Evolutionary conservation across 1,139 yeast species (phyloP), one percentile per base, ranked within the genome.

Genomic region (Protomyces pachydermus): DNA sequence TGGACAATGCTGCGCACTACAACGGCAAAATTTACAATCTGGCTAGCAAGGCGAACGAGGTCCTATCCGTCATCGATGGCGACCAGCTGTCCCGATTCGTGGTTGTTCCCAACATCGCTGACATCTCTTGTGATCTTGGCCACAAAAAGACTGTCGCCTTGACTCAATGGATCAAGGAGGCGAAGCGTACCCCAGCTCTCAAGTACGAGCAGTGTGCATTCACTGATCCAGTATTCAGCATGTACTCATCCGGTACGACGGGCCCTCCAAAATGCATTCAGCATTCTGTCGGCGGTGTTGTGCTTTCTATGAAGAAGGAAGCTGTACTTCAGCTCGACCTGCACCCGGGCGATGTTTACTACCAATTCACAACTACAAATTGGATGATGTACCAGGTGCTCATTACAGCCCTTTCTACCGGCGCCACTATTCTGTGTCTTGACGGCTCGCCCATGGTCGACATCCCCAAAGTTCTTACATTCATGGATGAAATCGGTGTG

Each of bases 161-260:
- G 35, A 32, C 37, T n/a, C n/a, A 35, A 18, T 38, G 52, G 23
- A 20, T 14, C 5, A 48, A 25, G 38, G 39, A 50, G 14, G 38
- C 23, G 8, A 50, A 20, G 18, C 46, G 61, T 18, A 57, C 46
- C 50, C 56, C 38, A 3, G 20, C 23, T 25, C 48, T 68, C 14
- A 46, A 25, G 20, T 69, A 69, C 56, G 70, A 67, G 54, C 69
- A 65, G 63, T 66, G 69, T 14, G 67, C 63, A 3, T 69, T 69
- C 52, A 69, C 25, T 35, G 61, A 65, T 35, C 71, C 71, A 14
- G 55, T 69, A 6, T 69, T 69, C 56, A 67, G 69, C 39, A 68
- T 69, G 52, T 69, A 69, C 54, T 69, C 70, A 1, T 69, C 71
- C 37, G 71, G 71, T 38, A 69, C 71, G 18, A 69, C 70, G 10